Conservation (phyloP, 2,329 filamentous ascomycete genomes). For the Aureobasidium sp. region DNA sequence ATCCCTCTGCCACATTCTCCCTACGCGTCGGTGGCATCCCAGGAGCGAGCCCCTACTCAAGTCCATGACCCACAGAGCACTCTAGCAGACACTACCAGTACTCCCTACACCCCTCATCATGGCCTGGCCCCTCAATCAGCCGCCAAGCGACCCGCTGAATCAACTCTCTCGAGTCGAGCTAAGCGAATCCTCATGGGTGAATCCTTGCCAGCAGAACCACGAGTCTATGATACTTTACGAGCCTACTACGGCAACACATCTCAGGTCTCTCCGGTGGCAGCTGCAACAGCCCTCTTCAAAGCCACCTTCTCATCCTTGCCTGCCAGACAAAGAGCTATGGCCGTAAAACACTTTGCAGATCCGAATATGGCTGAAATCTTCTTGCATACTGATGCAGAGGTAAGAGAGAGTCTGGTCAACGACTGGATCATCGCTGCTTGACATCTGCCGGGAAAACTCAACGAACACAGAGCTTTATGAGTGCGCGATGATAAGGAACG, state of each 20-base stretch:
- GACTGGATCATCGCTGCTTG: neutral
- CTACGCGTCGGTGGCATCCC: neutral
- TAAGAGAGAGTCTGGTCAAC: neutral
- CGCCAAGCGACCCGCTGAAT: neutral
- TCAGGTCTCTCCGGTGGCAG: neutral
- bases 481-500: too few relatives aligned
- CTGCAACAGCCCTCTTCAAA: neutral
- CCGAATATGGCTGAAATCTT: neutral
- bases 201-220: neutral
- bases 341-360: neutral
- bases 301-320: neutral
- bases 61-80: neutral
- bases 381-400: neutral
- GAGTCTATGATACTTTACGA: neutral
- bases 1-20: neutral
- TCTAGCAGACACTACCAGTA: neutral
- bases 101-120: neutral
- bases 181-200: neutral
- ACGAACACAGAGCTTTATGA: too few relatives aligned
- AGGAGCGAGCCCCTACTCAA: neutral
- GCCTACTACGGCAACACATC: neutral
- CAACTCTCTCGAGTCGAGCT: neutral
- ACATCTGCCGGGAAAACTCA: too few relatives aligned
- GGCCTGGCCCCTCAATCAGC: neutral
- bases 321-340: neutral